These are phyloP conservation scores for Fusarium verrucosum DNA, from an alignment of 2,329 filamentous ascomycete species.

Conservation along the genomic window DNA sequence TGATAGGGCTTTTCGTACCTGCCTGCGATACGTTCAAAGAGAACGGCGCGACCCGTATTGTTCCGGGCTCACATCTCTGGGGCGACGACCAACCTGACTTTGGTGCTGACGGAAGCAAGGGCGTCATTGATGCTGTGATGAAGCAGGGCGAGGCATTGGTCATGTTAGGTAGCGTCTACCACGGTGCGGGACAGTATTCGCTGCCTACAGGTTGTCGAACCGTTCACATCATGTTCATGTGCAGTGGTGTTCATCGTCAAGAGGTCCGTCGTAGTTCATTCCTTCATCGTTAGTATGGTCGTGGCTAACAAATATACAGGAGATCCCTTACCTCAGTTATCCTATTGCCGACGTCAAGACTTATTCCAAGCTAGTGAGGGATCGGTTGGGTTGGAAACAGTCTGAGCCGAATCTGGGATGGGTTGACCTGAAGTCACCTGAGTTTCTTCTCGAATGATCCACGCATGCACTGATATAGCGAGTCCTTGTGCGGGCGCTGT, in stretches of 20 bases:
- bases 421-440: conserved; percentile 52
- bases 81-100: conserved; percentile 51
- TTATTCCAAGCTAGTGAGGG: conserved; percentile 49
- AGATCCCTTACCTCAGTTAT: conserved; percentile 44
- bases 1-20: neutral
- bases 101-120: conserved; percentile 42
- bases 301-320: neutral
- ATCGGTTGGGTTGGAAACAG: conserved; percentile 52
- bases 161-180: conserved; percentile 52
- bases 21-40: conserved; percentile 44
- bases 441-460: conserved; percentile 33
- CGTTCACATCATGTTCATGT: conserved; percentile 53
- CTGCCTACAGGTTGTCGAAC: conserved; percentile 45
- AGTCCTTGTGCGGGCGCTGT: no score
- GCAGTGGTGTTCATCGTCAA: conserved; percentile 50
- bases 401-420: conserved; percentile 53
- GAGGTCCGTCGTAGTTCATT: conserved; percentile 34
- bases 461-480: no score
- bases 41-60: conserved; percentile 51
- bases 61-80: conserved; percentile 53
- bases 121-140: conserved; percentile 21
- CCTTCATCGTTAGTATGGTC: neutral
- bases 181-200: conserved; percentile 48
- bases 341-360: conserved; percentile 51
- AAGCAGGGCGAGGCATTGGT: conserved; percentile 35